Base-by-base conservation (phyloP, 2,329 filamentous ascomycete genomes). In the Spiromastix sp. region DNA sequence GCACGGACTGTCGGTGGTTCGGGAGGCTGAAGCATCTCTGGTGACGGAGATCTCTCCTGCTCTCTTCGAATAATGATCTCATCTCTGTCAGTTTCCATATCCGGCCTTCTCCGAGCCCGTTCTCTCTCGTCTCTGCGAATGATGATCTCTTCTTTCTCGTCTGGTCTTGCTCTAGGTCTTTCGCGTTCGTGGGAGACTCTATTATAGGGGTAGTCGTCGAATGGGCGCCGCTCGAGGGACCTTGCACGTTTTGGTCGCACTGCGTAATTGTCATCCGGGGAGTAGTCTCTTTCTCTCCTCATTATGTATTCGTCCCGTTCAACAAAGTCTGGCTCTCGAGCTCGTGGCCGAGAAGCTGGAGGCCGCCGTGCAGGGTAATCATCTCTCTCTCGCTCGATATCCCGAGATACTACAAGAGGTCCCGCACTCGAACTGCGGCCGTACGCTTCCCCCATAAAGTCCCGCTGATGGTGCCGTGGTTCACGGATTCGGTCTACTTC, bases 1-100 rank as follows among this genome's bases (percentile, higher is more conserved):
- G 79, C 78, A 27, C 77, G 72, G 48, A 91, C 79, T 29, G 81
- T 70, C 43, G 72, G 71, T 19, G 75, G 77, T 29, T 71, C 70
- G 3, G 70, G 67, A 13, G 68, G 56, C 11, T 65, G 66, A 8
- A 69, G 69, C 5, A 37, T 63, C 58, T 56, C 61, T n/a, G 42
- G 59, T 13, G 70, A 64, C 6, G 64, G 62, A 3, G 64, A 42
- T 32, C 39, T 41, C n/a, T 46, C 44, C 27, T 55, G 48, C 13
- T 52, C 48, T 38, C 50, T 51, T 19, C 55, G 46, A 34, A 63
- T 53, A 22, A 59, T 49, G 22, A 63, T 50, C 35, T 59, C 54
- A 33, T 58, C 51, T 32, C 47, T 48, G 16, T 54, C 51, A 7
- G 42, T 35, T 26, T 34, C 42, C 34, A 37, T 47, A 29, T 36